Conservation (phyloP, 169 alveolate genomes). For the Plasmodium vivax region DNA sequence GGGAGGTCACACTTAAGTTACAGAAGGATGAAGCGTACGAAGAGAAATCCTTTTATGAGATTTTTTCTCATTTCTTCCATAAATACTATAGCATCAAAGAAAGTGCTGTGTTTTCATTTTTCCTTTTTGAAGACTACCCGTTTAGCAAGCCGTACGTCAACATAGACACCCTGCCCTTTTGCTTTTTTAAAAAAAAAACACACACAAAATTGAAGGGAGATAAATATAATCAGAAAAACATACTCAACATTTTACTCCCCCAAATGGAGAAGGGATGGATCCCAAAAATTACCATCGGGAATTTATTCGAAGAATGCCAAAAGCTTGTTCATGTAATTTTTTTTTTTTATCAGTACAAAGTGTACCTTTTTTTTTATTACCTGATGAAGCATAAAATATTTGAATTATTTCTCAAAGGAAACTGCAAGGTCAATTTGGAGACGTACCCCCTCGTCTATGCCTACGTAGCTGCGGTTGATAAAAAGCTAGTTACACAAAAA, state of each 20-base stretch:
- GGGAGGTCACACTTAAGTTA: constrained; percentile 23
- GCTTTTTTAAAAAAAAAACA: constrained; percentile 18
- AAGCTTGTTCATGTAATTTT: constrained; percentile 31
- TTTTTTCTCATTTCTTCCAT: constrained; percentile 9
- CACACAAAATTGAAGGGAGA: constrained; percentile 47
- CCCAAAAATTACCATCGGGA: constrained; percentile 56
- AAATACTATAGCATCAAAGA: constrained; percentile 48
- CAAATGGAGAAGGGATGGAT: constrained; percentile 17
- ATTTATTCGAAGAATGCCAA: constrained; percentile 62
- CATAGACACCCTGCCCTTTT: constrained; percentile 43
- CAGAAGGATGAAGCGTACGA: neutral
- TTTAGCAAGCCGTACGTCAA: constrained; percentile 49
- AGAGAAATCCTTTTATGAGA: constrained; percentile 27
- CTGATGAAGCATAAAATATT: constrained; percentile 63
- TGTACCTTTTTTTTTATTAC: constrained; percentile 48
- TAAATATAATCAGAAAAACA: constrained; percentile 57
- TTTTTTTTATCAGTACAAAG: constrained; percentile 71
- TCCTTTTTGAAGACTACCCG: constrained; percentile 61
- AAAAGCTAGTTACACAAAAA: constrained; percentile 21
- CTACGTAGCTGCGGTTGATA: constrained; percentile 23
- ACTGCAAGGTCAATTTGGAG: neutral
- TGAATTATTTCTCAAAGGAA: constrained; percentile 11
- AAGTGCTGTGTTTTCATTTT: constrained; percentile 53
- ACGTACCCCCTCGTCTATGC: constrained; percentile 18
- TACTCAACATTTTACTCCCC: constrained; percentile 25